Percentiles rank a stretch among this genome's conserved stretches.
Conservation (phyloP, 176 grass and related monocot genomes). For the Oryza meridionalis region DNA sequence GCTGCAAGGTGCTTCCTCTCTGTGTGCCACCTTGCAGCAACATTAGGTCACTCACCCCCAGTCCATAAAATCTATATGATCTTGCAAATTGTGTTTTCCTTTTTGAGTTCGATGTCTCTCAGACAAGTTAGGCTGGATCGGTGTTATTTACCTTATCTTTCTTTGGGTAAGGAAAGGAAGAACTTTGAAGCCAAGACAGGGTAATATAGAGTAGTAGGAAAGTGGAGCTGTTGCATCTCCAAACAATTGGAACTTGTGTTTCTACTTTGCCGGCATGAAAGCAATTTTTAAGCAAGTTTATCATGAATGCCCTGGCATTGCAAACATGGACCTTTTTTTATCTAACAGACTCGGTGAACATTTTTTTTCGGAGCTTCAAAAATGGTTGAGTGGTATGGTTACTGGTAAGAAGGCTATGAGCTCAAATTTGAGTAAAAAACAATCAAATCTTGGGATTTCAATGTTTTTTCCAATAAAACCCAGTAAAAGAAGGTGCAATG, state of each 20-base stretch:
- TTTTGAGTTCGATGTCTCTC: neutral
- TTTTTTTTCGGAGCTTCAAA: too few species aligned
- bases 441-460: neutral
- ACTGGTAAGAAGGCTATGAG: neutral
- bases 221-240: neutral
- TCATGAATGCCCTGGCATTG: neutral
- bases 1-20: conserved; percentile 25
- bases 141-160: neutral
- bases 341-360: neutral
- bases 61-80: conserved; percentile 22
- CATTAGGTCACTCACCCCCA: conserved; percentile 20
- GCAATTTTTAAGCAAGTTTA: neutral
- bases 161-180: neutral
- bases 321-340: neutral
- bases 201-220: neutral
- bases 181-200: neutral
- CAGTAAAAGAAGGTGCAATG: neutral
- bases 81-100: neutral
- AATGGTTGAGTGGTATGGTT: too few species aligned
- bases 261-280: neutral
- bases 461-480: neutral
- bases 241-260: neutral
- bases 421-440: neutral
- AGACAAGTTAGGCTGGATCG: neutral
- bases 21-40: conserved; percentile 27